These are phyloP conservation scores for Sicyos edulis DNA, from an alignment of 306 rosid species.

Conservation along the genomic window DNA sequence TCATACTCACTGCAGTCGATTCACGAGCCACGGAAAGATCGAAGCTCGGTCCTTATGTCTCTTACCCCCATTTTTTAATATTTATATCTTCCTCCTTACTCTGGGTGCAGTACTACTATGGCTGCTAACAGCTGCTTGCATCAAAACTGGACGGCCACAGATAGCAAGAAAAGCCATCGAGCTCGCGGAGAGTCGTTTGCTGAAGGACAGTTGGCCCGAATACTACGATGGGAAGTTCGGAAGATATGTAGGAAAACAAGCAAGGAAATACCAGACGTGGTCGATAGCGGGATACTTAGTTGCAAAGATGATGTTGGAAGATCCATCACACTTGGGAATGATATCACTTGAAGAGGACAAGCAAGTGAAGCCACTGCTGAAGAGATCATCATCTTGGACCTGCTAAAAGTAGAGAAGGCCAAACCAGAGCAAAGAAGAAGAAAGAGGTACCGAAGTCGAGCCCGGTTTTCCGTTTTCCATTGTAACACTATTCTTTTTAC, in stretches of 20 bases:
- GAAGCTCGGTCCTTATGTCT: background rate
- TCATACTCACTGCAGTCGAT: background rate
- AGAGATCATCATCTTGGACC: constrained; percentile 23
- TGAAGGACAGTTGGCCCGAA: constrained; percentile 20
- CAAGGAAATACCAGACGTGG: constrained; percentile 21
- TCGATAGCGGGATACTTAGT: constrained; percentile 22
- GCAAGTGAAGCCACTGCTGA: constrained; percentile 20
- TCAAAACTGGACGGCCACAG: constrained; percentile 20
- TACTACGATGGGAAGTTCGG: constrained; percentile 19
- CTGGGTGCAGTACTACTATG: constrained; percentile 17
- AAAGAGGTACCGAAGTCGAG: constrained; percentile 3
- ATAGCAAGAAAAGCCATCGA: constrained; percentile 19
- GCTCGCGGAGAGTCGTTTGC: constrained; percentile 17
- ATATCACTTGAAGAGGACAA: constrained; percentile 21
- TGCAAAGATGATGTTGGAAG: constrained; percentile 23
- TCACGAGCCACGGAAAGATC: background rate
- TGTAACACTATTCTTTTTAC: constrained; percentile 22
- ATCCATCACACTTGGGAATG: constrained; percentile 22
- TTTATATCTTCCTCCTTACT: background rate
- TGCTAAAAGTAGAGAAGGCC: constrained; percentile 4
- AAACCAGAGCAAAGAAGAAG: background rate
- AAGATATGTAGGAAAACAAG: constrained; percentile 20
- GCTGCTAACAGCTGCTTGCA: constrained; percentile 23
- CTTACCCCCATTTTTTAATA: too few species aligned
- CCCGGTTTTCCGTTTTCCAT: constrained; percentile 8